Evolutionary conservation across 345 rosid genomes (phyloP).

Genomic region (Euclidium syriacum): DNA sequence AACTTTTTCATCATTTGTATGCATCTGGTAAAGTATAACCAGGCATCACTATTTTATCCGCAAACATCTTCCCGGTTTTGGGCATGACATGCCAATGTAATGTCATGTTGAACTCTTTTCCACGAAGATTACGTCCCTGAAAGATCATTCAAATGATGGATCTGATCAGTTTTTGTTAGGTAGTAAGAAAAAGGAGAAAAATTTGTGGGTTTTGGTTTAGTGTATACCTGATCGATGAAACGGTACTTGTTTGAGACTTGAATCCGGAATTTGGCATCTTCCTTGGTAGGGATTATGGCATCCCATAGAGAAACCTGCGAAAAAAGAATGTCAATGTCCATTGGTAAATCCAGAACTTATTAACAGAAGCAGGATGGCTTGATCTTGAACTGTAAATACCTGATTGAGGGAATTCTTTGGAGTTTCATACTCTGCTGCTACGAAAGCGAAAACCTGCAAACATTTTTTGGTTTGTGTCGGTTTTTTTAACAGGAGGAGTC

Average conservation of each 20-base stretch:
- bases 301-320: constrained; percentile 93
- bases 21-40: constrained; percentile 77
- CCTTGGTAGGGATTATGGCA: constrained; percentile 77
- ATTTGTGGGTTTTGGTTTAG: background rate
- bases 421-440: constrained; percentile 90
- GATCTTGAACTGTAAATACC: too few relatives aligned
- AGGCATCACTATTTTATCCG: constrained; percentile 62
- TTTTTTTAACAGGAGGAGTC: background rate
- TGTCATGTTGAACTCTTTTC: constrained; percentile 81
- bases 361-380: background rate
- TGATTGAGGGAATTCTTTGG: constrained; percentile 77
- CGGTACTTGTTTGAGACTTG: constrained; percentile 84
- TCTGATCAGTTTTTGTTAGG: background rate
- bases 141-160: constrained; percentile 5
- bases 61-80: constrained; percentile 89
- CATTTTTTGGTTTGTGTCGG: background rate
- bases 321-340: background rate
- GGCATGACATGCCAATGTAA: constrained; percentile 98
- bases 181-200: background rate
- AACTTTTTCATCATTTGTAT: constrained; percentile 44
- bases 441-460: constrained; percentile 72
- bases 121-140: constrained; percentile 80
- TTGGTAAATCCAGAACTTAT: background rate
- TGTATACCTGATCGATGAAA: constrained; percentile 87
- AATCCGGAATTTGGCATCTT: constrained; percentile 70